Evolutionary conservation across 2,329 filamentous ascomycete species (phyloP), one percentile per base, ranked within the genome.

Genomic region (Cladophialophora bantiana): DNA sequence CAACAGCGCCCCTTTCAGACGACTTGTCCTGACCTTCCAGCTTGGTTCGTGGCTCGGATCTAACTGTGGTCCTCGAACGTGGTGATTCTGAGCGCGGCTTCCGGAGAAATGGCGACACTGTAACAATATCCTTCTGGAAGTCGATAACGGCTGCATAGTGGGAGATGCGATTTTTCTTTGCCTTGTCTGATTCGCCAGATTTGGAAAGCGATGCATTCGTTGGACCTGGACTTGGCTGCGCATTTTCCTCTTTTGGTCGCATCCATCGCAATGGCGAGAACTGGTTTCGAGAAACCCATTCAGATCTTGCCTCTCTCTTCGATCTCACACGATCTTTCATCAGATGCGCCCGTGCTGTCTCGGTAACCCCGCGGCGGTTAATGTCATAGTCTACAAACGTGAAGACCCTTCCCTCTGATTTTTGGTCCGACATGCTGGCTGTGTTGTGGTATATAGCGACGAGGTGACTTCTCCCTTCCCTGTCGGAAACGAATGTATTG

Each of bases 301-400:
- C 62, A 26, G 65, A 65, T 42, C 62, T 20, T 4, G 68, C 68
- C 45, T 69, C 68, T 60, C 62, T 38, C 45, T 69, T 69, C 12
- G 68, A 69, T 38, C 68, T 45, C 13, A 67, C 62, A 12, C 68
- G 65, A 56, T 69, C 59, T 36, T 67, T 69, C 68, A 69, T 69
- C 62, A 69, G 42, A 32, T 69, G 68, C 6, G 68, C 65, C 40
- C 68, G 48, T 53, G 68, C 68, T 5, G 56, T 60, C 6, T 69
- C 62, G 59, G 68, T 69, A 38, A 69, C 68, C 4, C 68, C 68
- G 15, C 65, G 65, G 13, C 62, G 58, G 35, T 69, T 67, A 60
- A 69, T 58, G 32, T 69, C 65, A 53, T 69, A 69, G 36, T 69
- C 68, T 63, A 69, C 68, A 60, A 69, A 69, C 54, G 68, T 69